phyloP scores from a whole-genome alignment of 2,329 filamentous ascomycete species.

The Cordyceps pruinosa region DNA sequence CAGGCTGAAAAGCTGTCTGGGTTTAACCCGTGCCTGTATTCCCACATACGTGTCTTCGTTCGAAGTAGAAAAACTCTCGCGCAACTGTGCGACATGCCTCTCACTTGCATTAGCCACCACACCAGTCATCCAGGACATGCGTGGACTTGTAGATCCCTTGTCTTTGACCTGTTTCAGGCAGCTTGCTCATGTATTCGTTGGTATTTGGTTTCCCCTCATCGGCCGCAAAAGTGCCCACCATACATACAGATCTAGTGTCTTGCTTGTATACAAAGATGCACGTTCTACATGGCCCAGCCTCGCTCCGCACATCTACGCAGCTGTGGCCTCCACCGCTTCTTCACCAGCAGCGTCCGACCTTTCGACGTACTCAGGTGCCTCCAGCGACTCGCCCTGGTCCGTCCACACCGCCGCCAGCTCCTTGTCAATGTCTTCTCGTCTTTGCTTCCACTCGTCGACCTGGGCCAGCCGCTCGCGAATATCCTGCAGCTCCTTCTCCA shows the following conservation, averaged over 20 bases:
- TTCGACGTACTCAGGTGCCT: conserved; percentile 37
- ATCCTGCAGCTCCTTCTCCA: conserved; percentile 85
- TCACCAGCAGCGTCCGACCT: background rate
- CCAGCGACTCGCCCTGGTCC: conserved; percentile 42
- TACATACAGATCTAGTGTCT: conserved; percentile 5
- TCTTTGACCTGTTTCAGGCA: background rate
- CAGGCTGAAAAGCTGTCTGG: too few relatives aligned
- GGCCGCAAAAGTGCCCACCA: background rate
- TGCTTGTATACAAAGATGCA: conserved; percentile 1
- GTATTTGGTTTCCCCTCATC: background rate
- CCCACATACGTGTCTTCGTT: too few relatives aligned
- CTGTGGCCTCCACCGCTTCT: conserved; percentile 1
- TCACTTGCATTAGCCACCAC: background rate
- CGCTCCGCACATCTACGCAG: background rate
- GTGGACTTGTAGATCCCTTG: too few relatives aligned
- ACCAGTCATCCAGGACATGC: background rate
- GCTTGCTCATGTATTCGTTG: background rate
- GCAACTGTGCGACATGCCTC: background rate
- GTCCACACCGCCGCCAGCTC: conserved; percentile 65
- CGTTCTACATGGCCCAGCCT: background rate
- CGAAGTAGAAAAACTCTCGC: background rate
- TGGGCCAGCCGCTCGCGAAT: conserved; percentile 71
- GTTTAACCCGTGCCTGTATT: too few relatives aligned
- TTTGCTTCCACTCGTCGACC: conserved; percentile 76
- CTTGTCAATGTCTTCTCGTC: conserved; percentile 71